Evolutionary conservation across 495 filamentous ascomycete genomes (phyloP), one percentile per base, ranked within the genome.

Genomic region (Hypomontagnella submonticulosa): DNA sequence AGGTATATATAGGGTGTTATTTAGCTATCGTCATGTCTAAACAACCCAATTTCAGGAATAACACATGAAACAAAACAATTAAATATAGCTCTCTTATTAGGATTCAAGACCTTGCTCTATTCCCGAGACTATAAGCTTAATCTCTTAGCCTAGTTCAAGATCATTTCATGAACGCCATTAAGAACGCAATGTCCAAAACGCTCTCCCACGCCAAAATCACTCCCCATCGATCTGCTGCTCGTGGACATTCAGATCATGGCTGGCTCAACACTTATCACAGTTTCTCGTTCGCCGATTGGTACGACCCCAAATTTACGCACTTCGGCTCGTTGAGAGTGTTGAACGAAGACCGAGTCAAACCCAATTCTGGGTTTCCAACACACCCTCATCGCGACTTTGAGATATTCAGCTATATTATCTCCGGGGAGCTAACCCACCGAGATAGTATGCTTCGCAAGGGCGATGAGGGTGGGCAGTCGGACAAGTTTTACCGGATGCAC

Each of bases 241-340:
- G 90, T 44, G 91, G 90, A 37, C 90, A 93, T 73, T 81, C 84
- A 57, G 84, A 92, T 71, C 88, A 92, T 74, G 90, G 88, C 72
- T 94, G 90, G 90, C 85, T 93, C n/a, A 88, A 93, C 75, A 87
- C 85, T 18, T 92, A 88, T 79, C 91, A 93, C 79, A 91, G 88
- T 56, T 93, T 96, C 83, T 85, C 82, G 75, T 93, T 93, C 73
- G 89, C 90, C 57, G 75, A 77, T 61, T 93, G 92, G 83, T 85
- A 86, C 77, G 84, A 91, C 75, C 88, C 87, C 32, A 61, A 70
- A 1, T 88, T 85, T 76, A 75, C 80, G 37, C 78, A 82, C 56
- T 93, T 88, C 70, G 91, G 91, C 12, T 80, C 84, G 20, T 78
- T 93, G 38, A 88, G 91, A 52, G 90, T 93, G 11, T 84, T 93